A percentile compares a stretch with the other conserved stretches of the same genome.
Conservation (phyloP, 176 grass and related monocot genomes). For the Carex scoparia region DNA sequence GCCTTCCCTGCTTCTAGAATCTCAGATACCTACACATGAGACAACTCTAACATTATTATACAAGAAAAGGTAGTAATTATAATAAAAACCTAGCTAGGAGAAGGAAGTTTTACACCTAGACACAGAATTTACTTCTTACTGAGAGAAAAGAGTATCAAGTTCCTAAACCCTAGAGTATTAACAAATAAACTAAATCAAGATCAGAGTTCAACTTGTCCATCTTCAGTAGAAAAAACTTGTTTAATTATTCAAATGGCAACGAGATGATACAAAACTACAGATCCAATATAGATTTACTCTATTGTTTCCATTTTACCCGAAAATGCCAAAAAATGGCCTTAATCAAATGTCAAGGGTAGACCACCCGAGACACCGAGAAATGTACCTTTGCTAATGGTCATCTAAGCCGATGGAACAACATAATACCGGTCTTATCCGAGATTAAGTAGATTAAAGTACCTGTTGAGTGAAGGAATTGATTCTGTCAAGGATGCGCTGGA, state of each 20-base stretch:
- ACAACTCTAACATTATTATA: neutral
- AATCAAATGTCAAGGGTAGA: neutral
- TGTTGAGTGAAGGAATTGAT: constrained; percentile 85
- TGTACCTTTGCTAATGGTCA: neutral
- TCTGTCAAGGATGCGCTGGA: constrained; percentile 63
- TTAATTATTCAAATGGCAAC: neutral
- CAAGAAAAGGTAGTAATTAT: neutral
- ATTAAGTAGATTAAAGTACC: constrained; percentile 16
- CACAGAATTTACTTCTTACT: neutral
- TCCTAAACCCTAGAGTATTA: neutral
- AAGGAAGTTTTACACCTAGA: neutral
- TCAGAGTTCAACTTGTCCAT: neutral
- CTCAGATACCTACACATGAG: constrained; percentile 47
- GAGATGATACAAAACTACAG: neutral
- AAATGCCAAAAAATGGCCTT: neutral
- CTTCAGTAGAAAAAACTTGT: neutral
- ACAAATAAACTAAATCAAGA: neutral
- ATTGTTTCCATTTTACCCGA: neutral
- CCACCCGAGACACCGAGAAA: neutral
- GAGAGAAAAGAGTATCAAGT: neutral
- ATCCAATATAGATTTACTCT: neutral
- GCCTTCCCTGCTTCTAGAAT: constrained; percentile 68
- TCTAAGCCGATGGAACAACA: neutral
- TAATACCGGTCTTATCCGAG: neutral
- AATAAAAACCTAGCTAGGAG: neutral